A percentile compares a stretch with the other conserved stretches of the same genome.
phyloP scores from a whole-genome alignment of 805 yeast species.

The Saturnispora dispora region DNA sequence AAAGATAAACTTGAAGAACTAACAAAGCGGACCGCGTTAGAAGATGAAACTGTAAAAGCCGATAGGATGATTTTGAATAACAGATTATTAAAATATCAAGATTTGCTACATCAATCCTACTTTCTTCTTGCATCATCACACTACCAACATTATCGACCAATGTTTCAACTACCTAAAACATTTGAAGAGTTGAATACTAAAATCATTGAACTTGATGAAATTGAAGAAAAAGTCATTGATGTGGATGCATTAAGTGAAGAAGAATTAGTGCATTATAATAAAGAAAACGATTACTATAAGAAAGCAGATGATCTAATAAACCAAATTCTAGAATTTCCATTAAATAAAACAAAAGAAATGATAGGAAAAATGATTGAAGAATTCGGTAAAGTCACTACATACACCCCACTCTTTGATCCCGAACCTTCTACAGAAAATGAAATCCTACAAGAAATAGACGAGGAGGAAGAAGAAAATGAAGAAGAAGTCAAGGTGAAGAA shows the following conservation, averaged over 20 bases:
- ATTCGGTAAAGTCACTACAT: constrained; percentile 11
- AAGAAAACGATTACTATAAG: constrained; percentile 46
- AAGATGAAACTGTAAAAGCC: neutral
- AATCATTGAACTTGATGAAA: constrained; percentile 1
- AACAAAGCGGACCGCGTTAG: neutral
- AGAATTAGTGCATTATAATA: constrained; percentile 28
- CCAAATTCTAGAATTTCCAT: constrained; percentile 37
- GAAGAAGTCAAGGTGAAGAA: neutral
- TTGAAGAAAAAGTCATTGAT: constrained; percentile 20
- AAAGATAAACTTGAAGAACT: constrained; percentile 2
- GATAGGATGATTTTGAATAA: constrained; percentile 9
- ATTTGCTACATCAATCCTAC: constrained; percentile 63
- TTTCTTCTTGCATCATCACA: constrained; percentile 72
- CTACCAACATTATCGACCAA: constrained; percentile 42
- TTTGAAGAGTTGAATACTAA: constrained; percentile 23
- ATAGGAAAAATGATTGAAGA: constrained; percentile 19
- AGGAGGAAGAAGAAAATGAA: constrained; percentile 1
- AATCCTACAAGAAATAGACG: neutral
- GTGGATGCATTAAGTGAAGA: constrained; percentile 16
- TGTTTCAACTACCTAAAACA: constrained; percentile 24
- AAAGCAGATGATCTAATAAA: constrained; percentile 56
- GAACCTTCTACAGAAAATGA: neutral
- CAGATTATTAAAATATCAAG: constrained; percentile 42
- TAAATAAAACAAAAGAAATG: constrained; percentile 28
- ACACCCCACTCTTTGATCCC: constrained; percentile 2